phyloP scores from a whole-genome alignment of 1,284 basidiomycete genomes.

The Ustilago cynodontis region DNA sequence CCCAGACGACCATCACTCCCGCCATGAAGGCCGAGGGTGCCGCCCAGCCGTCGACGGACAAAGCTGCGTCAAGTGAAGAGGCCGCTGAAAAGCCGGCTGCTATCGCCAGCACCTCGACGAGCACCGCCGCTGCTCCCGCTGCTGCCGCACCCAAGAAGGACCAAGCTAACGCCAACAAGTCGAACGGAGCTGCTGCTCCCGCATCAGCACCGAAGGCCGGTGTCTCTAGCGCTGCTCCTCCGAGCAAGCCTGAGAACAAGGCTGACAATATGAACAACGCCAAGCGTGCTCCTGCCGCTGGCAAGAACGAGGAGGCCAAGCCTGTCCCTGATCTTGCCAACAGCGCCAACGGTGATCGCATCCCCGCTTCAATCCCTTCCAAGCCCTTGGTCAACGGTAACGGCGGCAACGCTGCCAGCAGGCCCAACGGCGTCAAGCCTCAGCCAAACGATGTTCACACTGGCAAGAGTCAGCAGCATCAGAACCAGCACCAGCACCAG shows the following conservation, averaged over 20 bases:
- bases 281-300: slow-evolving; percentile 24
- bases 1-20: slow-evolving; percentile 34
- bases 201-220: slow-evolving; percentile 18
- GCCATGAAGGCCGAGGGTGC: slow-evolving; percentile 17
- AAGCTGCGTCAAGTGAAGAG: slow-evolving; percentile 16
- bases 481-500: slow-evolving; percentile 22
- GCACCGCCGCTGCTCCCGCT: slow-evolving; percentile 10
- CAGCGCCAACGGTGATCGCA: slow-evolving; percentile 24
- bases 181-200: slow-evolving; percentile 21
- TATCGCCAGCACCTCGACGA: slow-evolving; percentile 6
- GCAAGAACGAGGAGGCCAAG: slow-evolving; percentile 38
- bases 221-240: slow-evolving; percentile 13
- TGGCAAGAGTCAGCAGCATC: slow-evolving; percentile 26
- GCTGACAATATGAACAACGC: slow-evolving; percentile 21
- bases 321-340: slow-evolving; percentile 6
- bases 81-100: slow-evolving; percentile 20
- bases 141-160: slow-evolving; percentile 25
- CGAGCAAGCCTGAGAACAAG: slow-evolving; percentile 34
- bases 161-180: slow-evolving; percentile 22
- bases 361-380: slow-evolving; percentile 42
- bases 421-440: slow-evolving; percentile 36
- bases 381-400: slow-evolving; percentile 45
- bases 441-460: slow-evolving; percentile 43
- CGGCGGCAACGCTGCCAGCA: slow-evolving; percentile 11
- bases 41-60: slow-evolving; percentile 25